Base-by-base conservation (phyloP, 2,329 filamentous ascomycete species). In the Paraphoma sp. region DNA sequence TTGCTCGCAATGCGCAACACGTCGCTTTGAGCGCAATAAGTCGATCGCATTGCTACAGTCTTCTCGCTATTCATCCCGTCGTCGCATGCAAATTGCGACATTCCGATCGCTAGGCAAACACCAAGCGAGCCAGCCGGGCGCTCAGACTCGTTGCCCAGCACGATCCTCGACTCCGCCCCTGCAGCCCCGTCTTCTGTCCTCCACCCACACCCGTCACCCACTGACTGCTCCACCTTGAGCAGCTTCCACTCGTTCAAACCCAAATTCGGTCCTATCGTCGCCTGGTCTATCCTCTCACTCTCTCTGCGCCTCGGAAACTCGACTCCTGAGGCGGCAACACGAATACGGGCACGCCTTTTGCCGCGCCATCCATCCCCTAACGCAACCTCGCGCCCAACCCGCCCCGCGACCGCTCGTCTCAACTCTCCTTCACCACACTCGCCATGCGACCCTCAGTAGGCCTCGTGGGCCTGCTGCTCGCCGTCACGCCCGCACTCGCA, bases 231-330 rank as follows among this genome's bases (percentile, higher is more conserved):
- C 61, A 63, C 60, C 51, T 61, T 65, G 61, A 51, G 60, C 66
- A 60, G 69, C 54, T 62, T 69, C 70, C 72, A 67, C 61, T 75
- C 71, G 66, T 74, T 74, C 69, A 65, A 68, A 57, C 56, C 56
- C 59, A 48, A 57, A 49, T 43, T 45, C 48, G 54, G 54, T 63
- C 59, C 55, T 51, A 53, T 62, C 61, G 57, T 59, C 63, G 53
- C 51, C 57, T 45, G 55, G 53, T 53, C 49, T 45, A 41, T 40
- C 59, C 49, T 47, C 52, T 63, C 51, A 23, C 61, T 65, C 48
- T 41, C n/a, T 41, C 36, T 46, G 50, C 56, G 46, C 54, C 59
- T 51, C 56, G 54, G 51, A 54, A 53, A 56, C 59, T 55, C 45
- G 14, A 36, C 56, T 54, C 63, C 67, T 67, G 65, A 65, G 54